Percentiles rank a stretch among this genome's conserved stretches.
Conservation (phyloP, 2,329 filamentous ascomycete species). For the Trichoderma cornu-damae region DNA sequence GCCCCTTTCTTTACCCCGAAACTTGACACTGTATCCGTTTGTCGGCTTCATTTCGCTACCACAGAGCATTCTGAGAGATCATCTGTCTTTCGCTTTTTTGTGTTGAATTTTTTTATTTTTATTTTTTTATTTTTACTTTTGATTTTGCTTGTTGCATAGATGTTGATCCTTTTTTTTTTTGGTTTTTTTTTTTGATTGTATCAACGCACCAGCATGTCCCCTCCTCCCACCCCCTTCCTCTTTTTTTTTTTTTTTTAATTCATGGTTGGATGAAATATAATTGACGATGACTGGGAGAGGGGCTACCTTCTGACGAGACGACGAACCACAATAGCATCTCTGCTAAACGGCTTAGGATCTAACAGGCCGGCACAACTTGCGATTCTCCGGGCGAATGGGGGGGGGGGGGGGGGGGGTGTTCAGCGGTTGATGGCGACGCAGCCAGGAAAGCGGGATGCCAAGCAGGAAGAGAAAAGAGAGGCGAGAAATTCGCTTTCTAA, state of each 20-base stretch:
- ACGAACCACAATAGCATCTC: slow-evolving; percentile 16
- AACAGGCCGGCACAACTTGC: neutral
- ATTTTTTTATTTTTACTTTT: slow-evolving; percentile 14
- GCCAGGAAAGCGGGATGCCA: neutral
- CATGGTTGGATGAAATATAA: slow-evolving; percentile 16
- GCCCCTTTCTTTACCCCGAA: neutral
- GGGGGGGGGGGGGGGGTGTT: neutral
- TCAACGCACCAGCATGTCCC: slow-evolving; percentile 1
- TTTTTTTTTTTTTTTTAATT: slow-evolving; percentile 4
- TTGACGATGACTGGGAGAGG: slow-evolving; percentile 9
- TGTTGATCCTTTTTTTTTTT: slow-evolving; percentile 5
- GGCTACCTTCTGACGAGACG: slow-evolving; percentile 12
- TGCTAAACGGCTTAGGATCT: neutral
- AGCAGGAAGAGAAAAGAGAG: neutral
- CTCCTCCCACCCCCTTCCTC: no score
- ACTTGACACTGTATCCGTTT: neutral
- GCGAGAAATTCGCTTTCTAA: neutral
- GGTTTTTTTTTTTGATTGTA: slow-evolving; percentile 16
- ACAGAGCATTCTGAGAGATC: slow-evolving; percentile 16
- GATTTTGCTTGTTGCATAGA: slow-evolving; percentile 20
- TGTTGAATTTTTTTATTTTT: slow-evolving; percentile 5
- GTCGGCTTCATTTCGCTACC: slow-evolving; percentile 4
- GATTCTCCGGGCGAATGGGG: neutral
- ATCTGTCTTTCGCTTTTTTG: slow-evolving; percentile 16
- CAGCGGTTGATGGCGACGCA: neutral